These are phyloP conservation scores for Alternaria atra DNA, from an alignment of 2,329 filamentous ascomycete genomes.

Conservation along the genomic window DNA sequence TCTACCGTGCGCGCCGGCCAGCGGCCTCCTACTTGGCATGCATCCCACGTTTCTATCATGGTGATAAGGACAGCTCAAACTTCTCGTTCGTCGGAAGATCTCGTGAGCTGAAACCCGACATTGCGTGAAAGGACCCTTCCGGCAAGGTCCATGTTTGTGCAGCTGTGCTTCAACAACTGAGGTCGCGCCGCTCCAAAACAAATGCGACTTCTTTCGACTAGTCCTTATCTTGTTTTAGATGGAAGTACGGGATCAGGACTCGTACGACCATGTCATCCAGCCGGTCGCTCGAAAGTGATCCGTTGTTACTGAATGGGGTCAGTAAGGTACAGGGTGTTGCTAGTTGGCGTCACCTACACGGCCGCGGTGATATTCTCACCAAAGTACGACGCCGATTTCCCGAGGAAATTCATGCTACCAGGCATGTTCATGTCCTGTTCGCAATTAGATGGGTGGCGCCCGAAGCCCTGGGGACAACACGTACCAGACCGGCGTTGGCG, in stretches of 20 bases:
- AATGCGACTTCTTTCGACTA: conserved; percentile 13
- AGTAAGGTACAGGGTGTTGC: too few relatives aligned
- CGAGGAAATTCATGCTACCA: conserved; percentile 37
- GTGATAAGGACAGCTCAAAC: too few relatives aligned
- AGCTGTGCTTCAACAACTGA: not conserved
- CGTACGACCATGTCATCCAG: conserved; percentile 58
- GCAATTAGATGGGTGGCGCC: too few relatives aligned
- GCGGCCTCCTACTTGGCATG: too few relatives aligned
- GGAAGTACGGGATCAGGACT: conserved; percentile 58
- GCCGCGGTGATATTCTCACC: conserved; percentile 50
- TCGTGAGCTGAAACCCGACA: not conserved
- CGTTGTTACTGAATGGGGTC: conserved; percentile 41
- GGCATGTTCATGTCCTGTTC: conserved; percentile 56
- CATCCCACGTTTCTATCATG: too few relatives aligned
- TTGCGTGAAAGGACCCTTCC: not conserved
- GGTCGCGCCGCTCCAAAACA: not conserved
- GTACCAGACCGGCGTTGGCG: conserved; percentile 56
- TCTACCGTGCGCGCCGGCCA: too few relatives aligned
- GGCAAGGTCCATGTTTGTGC: not conserved
- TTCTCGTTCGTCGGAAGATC: too few relatives aligned
- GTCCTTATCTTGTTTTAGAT: conserved; percentile 50
- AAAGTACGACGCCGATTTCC: conserved; percentile 40
- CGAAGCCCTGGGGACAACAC: too few relatives aligned
- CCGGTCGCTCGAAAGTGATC: conserved; percentile 49
- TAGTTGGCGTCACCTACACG: conserved; percentile 14